These are phyloP conservation scores for Arabidopsis suecica DNA, from an alignment of 345 rosid genomes.

Conservation along the genomic window DNA sequence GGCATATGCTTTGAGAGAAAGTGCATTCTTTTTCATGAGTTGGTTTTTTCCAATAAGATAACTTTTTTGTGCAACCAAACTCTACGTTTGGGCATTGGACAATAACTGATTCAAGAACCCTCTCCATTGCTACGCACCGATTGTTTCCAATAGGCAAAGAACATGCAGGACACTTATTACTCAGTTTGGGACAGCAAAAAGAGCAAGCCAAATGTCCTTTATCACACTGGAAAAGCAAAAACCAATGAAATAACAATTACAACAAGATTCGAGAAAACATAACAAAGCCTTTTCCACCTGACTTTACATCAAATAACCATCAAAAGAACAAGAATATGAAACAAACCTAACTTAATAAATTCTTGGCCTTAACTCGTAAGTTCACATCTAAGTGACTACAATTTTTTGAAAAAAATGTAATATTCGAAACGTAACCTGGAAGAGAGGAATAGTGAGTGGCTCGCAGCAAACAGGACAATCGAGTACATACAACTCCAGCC, in stretches of 20 bases:
- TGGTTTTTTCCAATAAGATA: not conserved
- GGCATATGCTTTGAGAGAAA: not conserved
- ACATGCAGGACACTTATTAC: not conserved
- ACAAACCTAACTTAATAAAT: too few relatives aligned
- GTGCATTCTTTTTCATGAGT: not conserved
- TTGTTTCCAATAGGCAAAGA: not conserved
- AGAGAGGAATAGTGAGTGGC: not conserved
- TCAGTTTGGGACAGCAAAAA: slow-evolving; percentile 48
- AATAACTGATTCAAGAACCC: not conserved
- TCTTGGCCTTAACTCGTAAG: not conserved
- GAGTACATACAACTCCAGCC: not conserved
- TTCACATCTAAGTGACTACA: not conserved
- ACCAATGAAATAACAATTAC: too few relatives aligned
- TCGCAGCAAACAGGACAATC: not conserved
- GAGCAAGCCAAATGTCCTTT: slow-evolving; percentile 62
- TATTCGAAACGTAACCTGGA: not conserved
- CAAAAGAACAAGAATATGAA: not conserved
- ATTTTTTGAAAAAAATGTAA: too few relatives aligned
- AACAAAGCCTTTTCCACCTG: too few relatives aligned
- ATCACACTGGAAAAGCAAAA: slow-evolving; percentile 48
- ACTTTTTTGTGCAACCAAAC: not conserved
- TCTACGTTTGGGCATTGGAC: not conserved
- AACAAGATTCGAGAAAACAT: too few relatives aligned
- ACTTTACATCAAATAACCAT: too few relatives aligned
- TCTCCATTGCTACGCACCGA: not conserved